These are phyloP conservation scores for Pharus latifolius DNA, from an alignment of 176 grass and related monocot species.

Conservation along the genomic window DNA sequence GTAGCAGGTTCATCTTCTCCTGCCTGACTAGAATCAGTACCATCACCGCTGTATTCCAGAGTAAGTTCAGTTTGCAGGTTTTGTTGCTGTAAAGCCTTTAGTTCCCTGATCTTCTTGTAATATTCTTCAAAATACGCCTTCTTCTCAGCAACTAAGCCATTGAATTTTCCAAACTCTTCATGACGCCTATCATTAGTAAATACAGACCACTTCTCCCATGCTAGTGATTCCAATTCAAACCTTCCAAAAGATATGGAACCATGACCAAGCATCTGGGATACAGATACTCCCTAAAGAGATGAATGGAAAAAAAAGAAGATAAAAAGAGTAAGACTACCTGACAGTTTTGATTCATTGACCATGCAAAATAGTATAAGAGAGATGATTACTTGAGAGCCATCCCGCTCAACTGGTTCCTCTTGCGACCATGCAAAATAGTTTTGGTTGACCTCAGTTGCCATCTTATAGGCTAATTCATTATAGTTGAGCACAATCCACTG, in stretches of 20 bases:
- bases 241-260: slow-evolving; percentile 98
- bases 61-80: slow-evolving; percentile 79
- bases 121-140: slow-evolving; percentile 97
- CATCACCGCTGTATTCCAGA: slow-evolving; percentile 80
- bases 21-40: slow-evolving; percentile 88
- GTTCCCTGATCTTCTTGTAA: slow-evolving; percentile 76
- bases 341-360: too few relatives aligned
- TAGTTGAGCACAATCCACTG: background rate
- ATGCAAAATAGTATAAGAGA: background rate
- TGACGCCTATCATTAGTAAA: slow-evolving; percentile 84
- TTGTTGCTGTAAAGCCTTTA: slow-evolving; percentile 81
- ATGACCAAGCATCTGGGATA: slow-evolving; percentile 70
- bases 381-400: slow-evolving; percentile 61
- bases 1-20: slow-evolving; percentile 45
- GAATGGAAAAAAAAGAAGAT: background rate
- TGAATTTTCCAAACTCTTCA: slow-evolving; percentile 92
- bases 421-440: slow-evolving; percentile 78
- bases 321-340: slow-evolving; percentile 2
- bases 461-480: slow-evolving; percentile 39
- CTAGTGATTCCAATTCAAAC: slow-evolving; percentile 83
- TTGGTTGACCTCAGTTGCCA: slow-evolving; percentile 84
- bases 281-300: slow-evolving; percentile 41
- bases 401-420: slow-evolving; percentile 53
- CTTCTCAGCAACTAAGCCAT: slow-evolving; percentile 92
- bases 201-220: slow-evolving; percentile 96